Conservation (phyloP, 495 filamentous ascomycete genomes). For the Patellaria atrata region DNA sequence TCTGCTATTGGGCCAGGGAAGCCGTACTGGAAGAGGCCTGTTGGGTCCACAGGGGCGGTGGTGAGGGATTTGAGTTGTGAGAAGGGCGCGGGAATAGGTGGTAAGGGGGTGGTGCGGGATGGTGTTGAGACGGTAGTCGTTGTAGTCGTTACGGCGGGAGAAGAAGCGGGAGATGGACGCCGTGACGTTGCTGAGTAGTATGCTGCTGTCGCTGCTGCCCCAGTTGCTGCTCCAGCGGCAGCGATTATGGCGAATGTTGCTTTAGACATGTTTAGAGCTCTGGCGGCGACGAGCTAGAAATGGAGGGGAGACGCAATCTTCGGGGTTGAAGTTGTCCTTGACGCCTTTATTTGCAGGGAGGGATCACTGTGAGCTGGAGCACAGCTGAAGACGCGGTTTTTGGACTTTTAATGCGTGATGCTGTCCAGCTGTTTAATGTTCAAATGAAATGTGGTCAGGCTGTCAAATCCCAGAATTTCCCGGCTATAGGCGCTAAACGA, state of each 20-base stretch:
- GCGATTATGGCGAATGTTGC: constrained; percentile 72
- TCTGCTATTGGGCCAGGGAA: constrained; percentile 87
- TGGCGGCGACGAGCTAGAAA: not conserved
- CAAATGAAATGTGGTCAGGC: no score
- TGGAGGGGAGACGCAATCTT: not conserved
- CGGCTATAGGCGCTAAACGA: no score
- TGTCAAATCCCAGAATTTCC: no score
- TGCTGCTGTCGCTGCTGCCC: constrained; percentile 68
- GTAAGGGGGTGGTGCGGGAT: constrained; percentile 16
- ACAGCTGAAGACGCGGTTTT: constrained; percentile 3
- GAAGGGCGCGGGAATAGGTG: constrained; percentile 7
- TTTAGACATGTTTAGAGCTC: constrained; percentile 24
- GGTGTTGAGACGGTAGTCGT: constrained; percentile 33
- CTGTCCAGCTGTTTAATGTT: no score
- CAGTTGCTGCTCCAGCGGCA: constrained; percentile 75
- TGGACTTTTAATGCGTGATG: no score
- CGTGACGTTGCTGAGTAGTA: constrained; percentile 61
- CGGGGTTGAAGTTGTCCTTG: not conserved
- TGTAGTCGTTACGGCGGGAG: constrained; percentile 28
- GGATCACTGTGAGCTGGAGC: not conserved
- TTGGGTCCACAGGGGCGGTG: constrained; percentile 50
- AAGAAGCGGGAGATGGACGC: constrained; percentile 31
- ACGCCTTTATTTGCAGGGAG: not conserved
- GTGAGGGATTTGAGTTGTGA: constrained; percentile 22
- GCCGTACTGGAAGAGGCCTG: constrained; percentile 89